Conservation (phyloP, 2,329 filamentous ascomycete species). For the Penicillium nordicum region DNA sequence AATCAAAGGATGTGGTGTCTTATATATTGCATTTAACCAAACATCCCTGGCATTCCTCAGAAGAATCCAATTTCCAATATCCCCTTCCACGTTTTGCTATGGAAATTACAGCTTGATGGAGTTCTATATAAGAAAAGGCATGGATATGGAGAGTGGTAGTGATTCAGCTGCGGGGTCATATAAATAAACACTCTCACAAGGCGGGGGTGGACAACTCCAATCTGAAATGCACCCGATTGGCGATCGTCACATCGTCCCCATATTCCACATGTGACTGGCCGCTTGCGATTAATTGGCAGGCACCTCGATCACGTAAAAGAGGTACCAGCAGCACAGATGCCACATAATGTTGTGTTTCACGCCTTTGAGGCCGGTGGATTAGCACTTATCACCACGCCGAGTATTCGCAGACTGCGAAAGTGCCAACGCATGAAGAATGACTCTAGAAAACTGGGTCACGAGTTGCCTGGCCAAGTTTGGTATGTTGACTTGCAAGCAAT, state of each 20-base stretch:
- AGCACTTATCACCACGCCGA: neutral
- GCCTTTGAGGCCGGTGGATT: neutral
- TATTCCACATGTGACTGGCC: neutral
- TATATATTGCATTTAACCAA: neutral
- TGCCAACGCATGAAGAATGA: neutral
- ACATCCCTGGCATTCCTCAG: slow-evolving; percentile 3
- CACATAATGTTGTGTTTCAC: neutral
- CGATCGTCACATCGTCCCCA: neutral
- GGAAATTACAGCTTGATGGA: slow-evolving; percentile 1
- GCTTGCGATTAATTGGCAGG: slow-evolving; percentile 6
- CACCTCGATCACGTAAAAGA: neutral
- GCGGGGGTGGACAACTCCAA: neutral
- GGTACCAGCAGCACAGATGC: neutral
- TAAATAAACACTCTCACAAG: neutral
- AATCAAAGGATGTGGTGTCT: neutral
- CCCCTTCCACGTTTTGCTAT: slow-evolving; percentile 11
- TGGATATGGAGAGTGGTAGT: neutral
- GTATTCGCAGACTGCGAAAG: neutral
- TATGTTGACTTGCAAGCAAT: neutral
- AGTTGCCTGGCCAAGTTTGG: neutral
- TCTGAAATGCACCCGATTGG: slow-evolving; percentile 12
- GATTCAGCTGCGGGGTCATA: slow-evolving; percentile 10
- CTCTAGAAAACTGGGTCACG: neutral
- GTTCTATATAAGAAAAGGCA: neutral
- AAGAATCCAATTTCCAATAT: neutral